A percentile compares a stretch with the other conserved stretches of the same genome.
Conservation (phyloP, 208 protist genomes). For the Trypanosoma boissoni region DNA sequence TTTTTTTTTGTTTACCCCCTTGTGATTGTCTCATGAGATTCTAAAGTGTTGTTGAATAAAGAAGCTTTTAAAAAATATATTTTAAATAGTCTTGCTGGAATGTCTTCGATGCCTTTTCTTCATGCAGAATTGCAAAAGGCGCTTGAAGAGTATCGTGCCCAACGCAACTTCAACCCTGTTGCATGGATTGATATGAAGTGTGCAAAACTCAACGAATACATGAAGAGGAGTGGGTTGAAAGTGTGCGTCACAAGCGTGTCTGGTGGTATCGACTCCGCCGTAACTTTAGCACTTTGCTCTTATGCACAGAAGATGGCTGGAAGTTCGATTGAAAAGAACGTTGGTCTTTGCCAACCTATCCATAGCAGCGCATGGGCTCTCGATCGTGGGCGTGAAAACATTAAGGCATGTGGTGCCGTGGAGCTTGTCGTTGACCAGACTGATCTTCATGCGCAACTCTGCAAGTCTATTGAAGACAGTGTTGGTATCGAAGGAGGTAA, state of each 20-base stretch:
- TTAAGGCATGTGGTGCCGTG: conserved; percentile 69
- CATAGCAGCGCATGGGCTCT: conserved; percentile 89
- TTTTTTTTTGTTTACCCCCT: conserved; percentile 6
- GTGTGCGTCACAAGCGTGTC: conserved; percentile 90
- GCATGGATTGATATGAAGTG: conserved; percentile 89
- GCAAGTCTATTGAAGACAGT: conserved; percentile 54
- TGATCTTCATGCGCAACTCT: conserved; percentile 70
- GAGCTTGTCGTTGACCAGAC: conserved; percentile 94
- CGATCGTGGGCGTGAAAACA: conserved; percentile 81
- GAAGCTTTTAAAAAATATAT: background rate
- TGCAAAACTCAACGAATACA: conserved; percentile 92
- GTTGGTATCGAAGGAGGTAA: conserved; percentile 67
- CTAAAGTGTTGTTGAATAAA: conserved; percentile 6
- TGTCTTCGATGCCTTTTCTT: conserved; percentile 41
- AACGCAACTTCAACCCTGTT: conserved; percentile 71
- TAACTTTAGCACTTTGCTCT: conserved; percentile 87
- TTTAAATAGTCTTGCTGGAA: too few species aligned
- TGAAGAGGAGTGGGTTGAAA: conserved; percentile 77
- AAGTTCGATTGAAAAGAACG: conserved; percentile 86
- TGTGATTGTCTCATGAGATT: background rate
- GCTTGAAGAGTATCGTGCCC: conserved; percentile 64
- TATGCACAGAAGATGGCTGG: conserved; percentile 45
- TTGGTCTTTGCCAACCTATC: conserved; percentile 94
- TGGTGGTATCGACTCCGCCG: conserved; percentile 94
- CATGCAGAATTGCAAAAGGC: conserved; percentile 59